These are phyloP conservation scores for Acer saccharum DNA, from an alignment of 345 rosid genomes.

Conservation along the genomic window DNA sequence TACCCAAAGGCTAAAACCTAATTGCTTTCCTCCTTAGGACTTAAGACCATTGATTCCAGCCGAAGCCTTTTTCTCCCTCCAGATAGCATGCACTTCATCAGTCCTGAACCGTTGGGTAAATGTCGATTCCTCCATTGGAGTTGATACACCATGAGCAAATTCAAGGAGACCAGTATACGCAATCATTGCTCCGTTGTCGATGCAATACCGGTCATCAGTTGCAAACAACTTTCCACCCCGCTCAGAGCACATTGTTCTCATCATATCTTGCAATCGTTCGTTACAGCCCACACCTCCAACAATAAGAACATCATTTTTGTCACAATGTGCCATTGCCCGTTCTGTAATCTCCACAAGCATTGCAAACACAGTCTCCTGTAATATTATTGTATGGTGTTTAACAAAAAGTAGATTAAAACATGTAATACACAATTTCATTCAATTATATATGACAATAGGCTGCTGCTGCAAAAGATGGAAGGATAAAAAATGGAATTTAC, in stretches of 20 bases:
- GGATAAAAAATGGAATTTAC: slow-evolving; percentile 32
- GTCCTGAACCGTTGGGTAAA: slow-evolving; percentile 94
- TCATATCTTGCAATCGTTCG: slow-evolving; percentile 93
- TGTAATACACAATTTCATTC: not conserved
- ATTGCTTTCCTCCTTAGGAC: not conserved
- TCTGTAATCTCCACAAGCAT: slow-evolving; percentile 98
- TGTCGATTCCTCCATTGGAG: slow-evolving; percentile 79
- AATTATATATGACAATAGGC: not conserved
- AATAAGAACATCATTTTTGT: slow-evolving; percentile 84
- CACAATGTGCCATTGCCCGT: slow-evolving; percentile 98
- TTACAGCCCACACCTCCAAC: slow-evolving; percentile 98
- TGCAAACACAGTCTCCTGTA: slow-evolving; percentile 83
- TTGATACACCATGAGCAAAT: slow-evolving; percentile 66
- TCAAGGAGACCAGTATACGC: slow-evolving; percentile 91
- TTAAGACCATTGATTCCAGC: not conserved
- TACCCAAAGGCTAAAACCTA: slow-evolving; percentile 3
- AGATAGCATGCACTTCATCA: slow-evolving; percentile 88
- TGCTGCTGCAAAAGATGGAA: not conserved
- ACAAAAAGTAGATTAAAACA: not conserved
- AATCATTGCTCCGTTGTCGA: slow-evolving; percentile 98
- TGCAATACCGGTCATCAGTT: slow-evolving; percentile 87
- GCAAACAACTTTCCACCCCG: slow-evolving; percentile 84
- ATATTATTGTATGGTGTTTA: not conserved
- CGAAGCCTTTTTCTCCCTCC: slow-evolving; percentile 65
- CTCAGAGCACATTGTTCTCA: slow-evolving; percentile 92